Conservation (phyloP, 306 rosid species). For the Purshia tridentata region DNA sequence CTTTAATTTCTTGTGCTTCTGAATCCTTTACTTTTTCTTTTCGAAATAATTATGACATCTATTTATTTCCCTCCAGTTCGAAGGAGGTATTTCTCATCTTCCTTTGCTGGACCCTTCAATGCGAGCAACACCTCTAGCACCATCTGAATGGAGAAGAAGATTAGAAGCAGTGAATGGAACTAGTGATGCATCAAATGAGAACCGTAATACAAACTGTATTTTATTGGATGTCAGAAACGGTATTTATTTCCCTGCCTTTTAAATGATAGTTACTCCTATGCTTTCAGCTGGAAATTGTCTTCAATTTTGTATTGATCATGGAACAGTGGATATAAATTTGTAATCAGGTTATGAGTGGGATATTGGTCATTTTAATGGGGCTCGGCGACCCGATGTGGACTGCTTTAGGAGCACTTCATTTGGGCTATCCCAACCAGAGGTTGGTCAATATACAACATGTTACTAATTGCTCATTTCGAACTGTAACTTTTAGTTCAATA, state of each 20-base stretch:
- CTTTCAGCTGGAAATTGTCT: slow-evolving; percentile 16
- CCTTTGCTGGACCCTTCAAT: slow-evolving; percentile 77
- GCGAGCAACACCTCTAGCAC: slow-evolving; percentile 71
- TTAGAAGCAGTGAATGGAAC: slow-evolving; percentile 45
- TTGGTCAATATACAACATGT: slow-evolving; percentile 33
- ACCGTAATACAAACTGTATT: slow-evolving; percentile 32
- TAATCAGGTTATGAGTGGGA: slow-evolving; percentile 94
- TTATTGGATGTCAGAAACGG: slow-evolving; percentile 90
- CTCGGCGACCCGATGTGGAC: slow-evolving; percentile 79
- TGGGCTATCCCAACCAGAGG: slow-evolving; percentile 72
- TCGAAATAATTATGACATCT: background rate
- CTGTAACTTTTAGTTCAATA: background rate
- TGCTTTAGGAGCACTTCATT: slow-evolving; percentile 92
- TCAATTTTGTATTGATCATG: background rate
- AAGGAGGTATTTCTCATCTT: slow-evolving; percentile 74
- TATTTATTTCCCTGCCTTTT: slow-evolving; percentile 35
- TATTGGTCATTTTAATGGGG: slow-evolving; percentile 81
- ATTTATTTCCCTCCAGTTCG: slow-evolving; percentile 47
- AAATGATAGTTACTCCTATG: slow-evolving; percentile 17
- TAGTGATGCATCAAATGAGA: slow-evolving; percentile 36
- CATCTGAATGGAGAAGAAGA: slow-evolving; percentile 77
- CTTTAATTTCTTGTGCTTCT: background rate
- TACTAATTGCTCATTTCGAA: background rate
- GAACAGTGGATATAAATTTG: background rate
- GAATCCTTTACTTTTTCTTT: background rate